Percentiles rank a stretch among this genome's conserved stretches.
These are phyloP conservation scores for Liquidambar formosana DNA, from an alignment of 164 flowering plant species.

Conservation along the genomic window DNA sequence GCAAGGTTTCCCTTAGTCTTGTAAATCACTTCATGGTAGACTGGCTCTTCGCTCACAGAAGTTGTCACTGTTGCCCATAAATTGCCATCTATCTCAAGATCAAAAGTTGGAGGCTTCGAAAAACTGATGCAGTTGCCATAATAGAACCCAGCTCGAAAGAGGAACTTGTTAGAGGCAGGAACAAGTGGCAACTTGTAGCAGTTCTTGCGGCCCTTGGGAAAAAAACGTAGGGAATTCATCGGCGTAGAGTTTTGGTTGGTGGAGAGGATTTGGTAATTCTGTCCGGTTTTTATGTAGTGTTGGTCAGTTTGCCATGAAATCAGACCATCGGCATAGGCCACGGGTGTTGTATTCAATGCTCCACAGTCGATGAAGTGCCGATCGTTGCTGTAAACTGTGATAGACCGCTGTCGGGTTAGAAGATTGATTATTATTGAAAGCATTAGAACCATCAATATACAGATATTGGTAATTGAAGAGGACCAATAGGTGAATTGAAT, in stretches of 20 bases:
- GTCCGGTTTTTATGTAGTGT: neutral
- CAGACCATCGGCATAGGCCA: no score
- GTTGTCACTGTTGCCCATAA: conserved; percentile 22
- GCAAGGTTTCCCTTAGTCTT: neutral
- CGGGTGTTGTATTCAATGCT: neutral
- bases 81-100: conserved; percentile 9
- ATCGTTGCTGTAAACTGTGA: no score
- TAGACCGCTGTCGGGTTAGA: no score
- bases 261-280: neutral
- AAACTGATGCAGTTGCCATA: conserved; percentile 30
- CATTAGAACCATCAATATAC: no score
- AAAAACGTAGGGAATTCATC: conserved; percentile 13
- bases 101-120: conserved; percentile 19
- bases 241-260: neutral
- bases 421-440: no score
- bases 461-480: no score
- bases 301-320: no score
- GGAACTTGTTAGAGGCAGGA: neutral
- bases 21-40: conserved; percentile 5
- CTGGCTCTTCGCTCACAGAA: neutral
- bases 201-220: conserved; percentile 10
- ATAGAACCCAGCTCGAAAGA: conserved; percentile 21
- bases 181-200: conserved; percentile 15
- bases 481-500: no score
- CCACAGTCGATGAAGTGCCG: conserved; percentile 14